Conservation (phyloP, 306 rosid species). For the Dalbergia cochinchinensis region DNA sequence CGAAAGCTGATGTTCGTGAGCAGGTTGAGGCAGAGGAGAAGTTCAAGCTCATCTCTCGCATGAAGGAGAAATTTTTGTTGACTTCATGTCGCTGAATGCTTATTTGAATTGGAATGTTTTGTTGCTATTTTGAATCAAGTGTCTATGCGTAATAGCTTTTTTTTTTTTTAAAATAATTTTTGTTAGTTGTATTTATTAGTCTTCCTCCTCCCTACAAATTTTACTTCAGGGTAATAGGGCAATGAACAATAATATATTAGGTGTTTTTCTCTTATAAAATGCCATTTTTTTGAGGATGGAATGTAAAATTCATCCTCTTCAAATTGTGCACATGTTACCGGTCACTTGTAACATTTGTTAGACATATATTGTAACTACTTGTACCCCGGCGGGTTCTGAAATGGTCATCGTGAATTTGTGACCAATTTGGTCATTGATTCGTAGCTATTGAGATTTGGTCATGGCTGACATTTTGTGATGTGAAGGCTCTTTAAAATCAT, state of each 20-base stretch:
- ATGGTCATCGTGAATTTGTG: no score
- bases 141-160: slow-evolving; percentile 14
- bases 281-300: slow-evolving; percentile 32
- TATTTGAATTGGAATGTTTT: slow-evolving; percentile 22
- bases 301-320: slow-evolving; percentile 1
- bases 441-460: no score
- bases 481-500: no score
- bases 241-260: slow-evolving; percentile 41
- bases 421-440: no score
- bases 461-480: no score
- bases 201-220: slow-evolving; percentile 19
- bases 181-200: slow-evolving; percentile 26
- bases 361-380: not conserved
- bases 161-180: not conserved
- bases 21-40: slow-evolving; percentile 95
- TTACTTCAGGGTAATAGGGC: slow-evolving; percentile 23
- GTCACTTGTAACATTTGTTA: not conserved
- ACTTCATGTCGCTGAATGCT: slow-evolving; percentile 52
- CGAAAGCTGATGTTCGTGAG: slow-evolving; percentile 71
- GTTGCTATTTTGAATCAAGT: slow-evolving; percentile 20
- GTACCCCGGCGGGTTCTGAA: no score
- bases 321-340: not conserved
- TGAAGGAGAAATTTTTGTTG: slow-evolving; percentile 69
- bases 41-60: slow-evolving; percentile 83
- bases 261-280: slow-evolving; percentile 18